Conservation (phyloP, 2,329 filamentous ascomycete genomes). For the Claviceps digitariae region DNA sequence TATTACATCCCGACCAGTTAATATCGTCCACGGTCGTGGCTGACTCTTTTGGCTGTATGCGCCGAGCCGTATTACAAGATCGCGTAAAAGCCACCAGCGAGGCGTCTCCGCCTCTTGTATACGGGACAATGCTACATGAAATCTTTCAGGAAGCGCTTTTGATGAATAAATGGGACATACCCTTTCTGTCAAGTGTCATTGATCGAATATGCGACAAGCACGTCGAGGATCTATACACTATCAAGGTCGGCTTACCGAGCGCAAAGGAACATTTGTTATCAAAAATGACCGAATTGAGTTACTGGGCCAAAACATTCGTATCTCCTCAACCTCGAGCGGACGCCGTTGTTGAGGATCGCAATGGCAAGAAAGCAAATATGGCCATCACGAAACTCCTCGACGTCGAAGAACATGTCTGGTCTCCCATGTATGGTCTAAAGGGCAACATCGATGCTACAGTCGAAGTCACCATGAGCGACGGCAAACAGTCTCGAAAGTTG, state of each 20-base stretch:
- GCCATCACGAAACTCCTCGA: conserved; percentile 89
- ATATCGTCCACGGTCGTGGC: conserved; percentile 90
- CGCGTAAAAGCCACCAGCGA: conserved; percentile 83
- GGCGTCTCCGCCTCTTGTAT: conserved; percentile 67
- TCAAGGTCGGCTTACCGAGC: conserved; percentile 58
- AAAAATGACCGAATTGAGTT: conserved; percentile 68
- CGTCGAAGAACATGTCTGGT: conserved; percentile 97
- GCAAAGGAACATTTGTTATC: conserved; percentile 69
- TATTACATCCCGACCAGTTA: conserved; percentile 88
- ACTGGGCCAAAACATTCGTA: conserved; percentile 77
- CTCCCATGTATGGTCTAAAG: conserved; percentile 91
- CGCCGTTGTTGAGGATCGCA: conserved; percentile 66
- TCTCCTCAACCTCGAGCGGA: conserved; percentile 53
- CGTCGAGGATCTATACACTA: conserved; percentile 79
- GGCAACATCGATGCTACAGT: conserved; percentile 97
- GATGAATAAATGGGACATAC: conserved; percentile 64
- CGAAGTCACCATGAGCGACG: conserved; percentile 68
- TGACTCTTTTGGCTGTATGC: conserved; percentile 87
- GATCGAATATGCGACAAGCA: conserved; percentile 59
- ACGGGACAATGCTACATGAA: conserved; percentile 88
- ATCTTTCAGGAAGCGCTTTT: conserved; percentile 86
- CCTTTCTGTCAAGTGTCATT: conserved; percentile 54
- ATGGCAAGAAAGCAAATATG: conserved; percentile 63
- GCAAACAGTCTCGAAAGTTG: conserved; percentile 50
- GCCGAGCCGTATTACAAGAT: conserved; percentile 86